phyloP scores from a whole-genome alignment of 345 rosid genomes.

The Punica granatum region DNA sequence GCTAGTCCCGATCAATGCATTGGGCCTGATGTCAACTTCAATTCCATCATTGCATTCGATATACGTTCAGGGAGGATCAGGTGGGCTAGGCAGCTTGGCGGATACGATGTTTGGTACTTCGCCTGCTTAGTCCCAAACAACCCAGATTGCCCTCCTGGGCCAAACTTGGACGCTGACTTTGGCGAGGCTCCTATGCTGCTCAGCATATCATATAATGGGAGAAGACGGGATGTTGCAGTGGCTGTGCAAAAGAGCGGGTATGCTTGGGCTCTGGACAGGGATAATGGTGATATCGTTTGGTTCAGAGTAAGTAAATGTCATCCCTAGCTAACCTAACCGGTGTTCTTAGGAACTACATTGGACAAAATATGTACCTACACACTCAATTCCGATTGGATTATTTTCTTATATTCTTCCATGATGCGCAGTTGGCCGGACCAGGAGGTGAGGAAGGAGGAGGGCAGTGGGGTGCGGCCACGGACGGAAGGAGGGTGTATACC shows the following conservation, averaged over 20 bases:
- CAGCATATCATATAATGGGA: slow-evolving; percentile 13
- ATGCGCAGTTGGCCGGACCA: slow-evolving; percentile 28
- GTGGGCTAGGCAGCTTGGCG: slow-evolving; percentile 36
- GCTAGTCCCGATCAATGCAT: slow-evolving; percentile 30
- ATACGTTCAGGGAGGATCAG: slow-evolving; percentile 23
- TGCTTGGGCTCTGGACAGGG: slow-evolving; percentile 42
- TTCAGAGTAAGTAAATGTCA: slow-evolving; percentile 20
- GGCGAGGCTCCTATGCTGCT: slow-evolving; percentile 41
- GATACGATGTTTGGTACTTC: slow-evolving; percentile 34
- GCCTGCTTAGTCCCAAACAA: slow-evolving; percentile 32
- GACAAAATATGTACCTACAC: too few species aligned
- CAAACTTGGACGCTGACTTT: slow-evolving; percentile 47
- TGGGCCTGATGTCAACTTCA: slow-evolving; percentile 24
- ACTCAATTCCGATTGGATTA: too few species aligned
- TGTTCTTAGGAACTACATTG: background rate
- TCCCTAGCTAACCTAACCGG: background rate
- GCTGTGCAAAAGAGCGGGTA: slow-evolving; percentile 47
- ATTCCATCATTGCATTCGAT: slow-evolving; percentile 29
- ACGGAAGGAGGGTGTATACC: slow-evolving; percentile 25
- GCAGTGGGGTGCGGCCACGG: slow-evolving; percentile 34
- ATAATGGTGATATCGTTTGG: slow-evolving; percentile 34
- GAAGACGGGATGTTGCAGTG: slow-evolving; percentile 16
- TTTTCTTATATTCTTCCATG: background rate
- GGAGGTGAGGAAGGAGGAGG: slow-evolving; percentile 31
- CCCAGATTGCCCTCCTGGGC: slow-evolving; percentile 44